These are phyloP conservation scores for Cucumis variabilis DNA, from an alignment of 331 rosid genomes.

Conservation along the genomic window DNA sequence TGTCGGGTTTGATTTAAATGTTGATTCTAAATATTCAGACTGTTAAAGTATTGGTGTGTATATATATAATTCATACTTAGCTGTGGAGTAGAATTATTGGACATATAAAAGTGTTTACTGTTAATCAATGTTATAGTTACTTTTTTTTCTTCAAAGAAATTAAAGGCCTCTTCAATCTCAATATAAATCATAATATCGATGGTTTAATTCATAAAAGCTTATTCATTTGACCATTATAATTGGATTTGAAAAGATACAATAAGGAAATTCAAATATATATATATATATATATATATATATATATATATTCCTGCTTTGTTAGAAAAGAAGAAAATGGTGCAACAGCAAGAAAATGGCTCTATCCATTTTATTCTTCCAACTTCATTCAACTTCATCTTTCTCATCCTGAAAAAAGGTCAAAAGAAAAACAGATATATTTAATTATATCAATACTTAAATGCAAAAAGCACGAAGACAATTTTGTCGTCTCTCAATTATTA, in stretches of 20 bases:
- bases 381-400: conserved; percentile 19
- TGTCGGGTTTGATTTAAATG: too few relatives aligned
- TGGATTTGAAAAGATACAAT: not conserved
- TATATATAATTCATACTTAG: too few relatives aligned
- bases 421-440: not conserved
- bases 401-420: conserved; percentile 27
- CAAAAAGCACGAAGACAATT: not conserved
- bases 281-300: too few relatives aligned
- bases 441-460: too few relatives aligned
- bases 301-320: too few relatives aligned
- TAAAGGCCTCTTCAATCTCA: not conserved
- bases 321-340: not conserved
- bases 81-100: too few relatives aligned
- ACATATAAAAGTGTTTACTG: too few relatives aligned
- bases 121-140: too few relatives aligned
- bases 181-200: not conserved
- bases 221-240: not conserved
- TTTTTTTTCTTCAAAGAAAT: too few relatives aligned
- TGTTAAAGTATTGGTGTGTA: too few relatives aligned
- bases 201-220: not conserved
- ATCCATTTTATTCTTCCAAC: conserved; percentile 3
- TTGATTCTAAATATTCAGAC: too few relatives aligned
- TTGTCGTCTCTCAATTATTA: not conserved
- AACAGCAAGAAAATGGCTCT: conserved; percentile 20
- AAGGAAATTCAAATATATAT: not conserved